phyloP scores from a whole-genome alignment of 2,329 filamentous ascomycete species.

The Colletotrichum sp. region DNA sequence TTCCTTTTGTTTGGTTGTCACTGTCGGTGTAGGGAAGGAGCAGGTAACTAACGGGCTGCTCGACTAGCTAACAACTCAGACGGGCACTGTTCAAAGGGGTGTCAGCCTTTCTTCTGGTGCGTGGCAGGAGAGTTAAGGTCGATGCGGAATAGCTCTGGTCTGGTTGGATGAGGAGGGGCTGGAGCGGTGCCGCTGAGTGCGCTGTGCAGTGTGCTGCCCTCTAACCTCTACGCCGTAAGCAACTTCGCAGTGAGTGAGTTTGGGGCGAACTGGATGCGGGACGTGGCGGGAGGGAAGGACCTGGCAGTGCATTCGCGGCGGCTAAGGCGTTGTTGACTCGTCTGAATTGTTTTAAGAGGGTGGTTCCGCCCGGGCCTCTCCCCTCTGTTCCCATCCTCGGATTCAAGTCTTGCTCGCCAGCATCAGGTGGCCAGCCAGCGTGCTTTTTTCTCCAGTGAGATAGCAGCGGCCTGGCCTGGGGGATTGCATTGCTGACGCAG shows the following conservation, averaged over 20 bases:
- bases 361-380: not conserved
- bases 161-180: not conserved
- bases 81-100: not conserved
- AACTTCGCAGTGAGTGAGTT: not conserved
- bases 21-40: slow-evolving; percentile 12
- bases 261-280: not conserved
- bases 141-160: not conserved
- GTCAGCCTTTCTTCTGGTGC: not conserved
- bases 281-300: not conserved
- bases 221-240: not conserved
- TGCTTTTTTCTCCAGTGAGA: not conserved
- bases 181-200: not conserved
- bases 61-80: not conserved
- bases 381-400: not conserved
- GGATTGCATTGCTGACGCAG: not conserved
- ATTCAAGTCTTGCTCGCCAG: not conserved
- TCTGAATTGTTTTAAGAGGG: slow-evolving; percentile 1
- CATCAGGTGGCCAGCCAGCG: not conserved
- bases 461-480: not conserved
- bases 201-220: not conserved
- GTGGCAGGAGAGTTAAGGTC: not conserved
- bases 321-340: slow-evolving; percentile 13
- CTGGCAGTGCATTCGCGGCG: not conserved
- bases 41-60: not conserved
- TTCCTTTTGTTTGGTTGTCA: not conserved